Percentiles rank a stretch among this genome's conserved stretches.
These are phyloP conservation scores for Aspergillus japonicus DNA, from an alignment of 2,329 filamentous ascomycete genomes.

Conservation along the genomic window DNA sequence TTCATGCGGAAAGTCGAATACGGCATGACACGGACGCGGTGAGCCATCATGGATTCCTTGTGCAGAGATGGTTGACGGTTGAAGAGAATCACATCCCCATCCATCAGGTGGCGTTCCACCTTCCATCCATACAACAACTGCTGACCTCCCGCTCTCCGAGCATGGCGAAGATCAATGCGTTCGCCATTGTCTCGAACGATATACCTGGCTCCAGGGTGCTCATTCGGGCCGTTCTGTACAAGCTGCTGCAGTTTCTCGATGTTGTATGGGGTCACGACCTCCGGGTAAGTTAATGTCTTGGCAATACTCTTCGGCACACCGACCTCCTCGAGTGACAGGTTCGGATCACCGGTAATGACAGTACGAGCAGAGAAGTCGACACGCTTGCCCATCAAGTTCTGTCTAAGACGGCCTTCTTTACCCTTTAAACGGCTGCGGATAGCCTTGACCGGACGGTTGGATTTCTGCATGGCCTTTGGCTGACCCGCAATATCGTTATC, in stretches of 20 bases:
- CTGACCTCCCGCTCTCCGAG: conserved; percentile 75
- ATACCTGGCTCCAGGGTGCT: conserved; percentile 94
- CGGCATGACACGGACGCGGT: conserved; percentile 95
- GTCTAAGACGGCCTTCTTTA: conserved; percentile 95
- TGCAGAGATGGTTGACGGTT: conserved; percentile 98
- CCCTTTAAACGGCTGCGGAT: conserved; percentile 97
- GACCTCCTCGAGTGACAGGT: conserved; percentile 93
- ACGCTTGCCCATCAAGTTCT: conserved; percentile 99
- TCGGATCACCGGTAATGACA: conserved; percentile 98
- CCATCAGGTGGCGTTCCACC: conserved; percentile 92
- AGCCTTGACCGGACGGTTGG: conserved; percentile 91
- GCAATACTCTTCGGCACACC: conserved; percentile 94
- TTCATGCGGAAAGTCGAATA: conserved; percentile 99
- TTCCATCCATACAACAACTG: conserved; percentile 98
- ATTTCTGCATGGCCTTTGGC: conserved; percentile 93
- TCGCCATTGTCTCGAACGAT: conserved; percentile 92
- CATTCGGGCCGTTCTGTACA: conserved; percentile 89
- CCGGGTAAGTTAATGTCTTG: conserved; percentile 88
- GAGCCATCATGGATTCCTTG: conserved; percentile 99
- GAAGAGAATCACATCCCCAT: conserved; percentile 98
- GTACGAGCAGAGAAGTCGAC: conserved; percentile 99
- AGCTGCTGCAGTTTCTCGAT: conserved; percentile 86
- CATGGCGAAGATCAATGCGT: conserved; percentile 90
- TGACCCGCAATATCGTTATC: conserved; percentile 98
- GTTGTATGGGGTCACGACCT: conserved; percentile 97